A percentile compares a stretch with the other conserved stretches of the same genome.
Conservation (phyloP, 2,329 filamentous ascomycete species). For the Apiospora arundinis region DNA sequence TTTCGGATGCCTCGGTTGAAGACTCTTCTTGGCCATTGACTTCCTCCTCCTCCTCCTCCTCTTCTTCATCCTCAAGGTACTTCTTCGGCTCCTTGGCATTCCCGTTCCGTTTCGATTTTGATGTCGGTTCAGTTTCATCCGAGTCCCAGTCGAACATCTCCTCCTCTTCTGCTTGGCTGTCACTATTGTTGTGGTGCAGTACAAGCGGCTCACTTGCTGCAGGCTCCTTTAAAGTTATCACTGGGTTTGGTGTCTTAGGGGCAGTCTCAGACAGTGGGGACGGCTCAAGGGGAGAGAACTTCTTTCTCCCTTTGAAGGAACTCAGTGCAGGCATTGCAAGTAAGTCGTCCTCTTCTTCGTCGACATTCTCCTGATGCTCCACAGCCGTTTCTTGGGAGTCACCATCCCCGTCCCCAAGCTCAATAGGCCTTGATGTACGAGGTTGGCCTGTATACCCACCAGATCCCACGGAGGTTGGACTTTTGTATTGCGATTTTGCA, state of each 20-base stretch:
- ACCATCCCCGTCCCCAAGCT: not conserved
- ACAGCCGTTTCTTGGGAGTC: slow-evolving; percentile 26
- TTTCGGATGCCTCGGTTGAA: slow-evolving; percentile 27
- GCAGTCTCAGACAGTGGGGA: slow-evolving; percentile 19
- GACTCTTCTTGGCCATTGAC: slow-evolving; percentile 31
- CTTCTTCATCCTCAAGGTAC: slow-evolving; percentile 42
- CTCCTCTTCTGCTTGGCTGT: slow-evolving; percentile 37
- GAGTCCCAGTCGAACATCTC: slow-evolving; percentile 56
- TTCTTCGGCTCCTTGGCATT: slow-evolving; percentile 34
- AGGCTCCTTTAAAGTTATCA: slow-evolving; percentile 25
- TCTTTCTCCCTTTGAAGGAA: slow-evolving; percentile 34
- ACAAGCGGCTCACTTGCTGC: slow-evolving; percentile 29
- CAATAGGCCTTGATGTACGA: slow-evolving; percentile 17
- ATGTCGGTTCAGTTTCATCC: slow-evolving; percentile 31
- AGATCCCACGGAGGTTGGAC: slow-evolving; percentile 20
- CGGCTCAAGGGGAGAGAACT: slow-evolving; percentile 32
- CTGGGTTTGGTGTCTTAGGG: slow-evolving; percentile 21
- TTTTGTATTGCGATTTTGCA: not conserved
- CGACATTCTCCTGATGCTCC: slow-evolving; percentile 26
- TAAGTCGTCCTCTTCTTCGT: slow-evolving; percentile 34
- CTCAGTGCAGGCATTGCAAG: slow-evolving; percentile 36
- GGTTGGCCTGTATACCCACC: slow-evolving; percentile 24
- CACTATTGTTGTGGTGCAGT: not conserved
- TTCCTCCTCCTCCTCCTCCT: slow-evolving; percentile 41
- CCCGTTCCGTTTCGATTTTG: slow-evolving; percentile 30